phyloP scores from a whole-genome alignment of 306 rosid genomes.

The Acacia confusa region DNA sequence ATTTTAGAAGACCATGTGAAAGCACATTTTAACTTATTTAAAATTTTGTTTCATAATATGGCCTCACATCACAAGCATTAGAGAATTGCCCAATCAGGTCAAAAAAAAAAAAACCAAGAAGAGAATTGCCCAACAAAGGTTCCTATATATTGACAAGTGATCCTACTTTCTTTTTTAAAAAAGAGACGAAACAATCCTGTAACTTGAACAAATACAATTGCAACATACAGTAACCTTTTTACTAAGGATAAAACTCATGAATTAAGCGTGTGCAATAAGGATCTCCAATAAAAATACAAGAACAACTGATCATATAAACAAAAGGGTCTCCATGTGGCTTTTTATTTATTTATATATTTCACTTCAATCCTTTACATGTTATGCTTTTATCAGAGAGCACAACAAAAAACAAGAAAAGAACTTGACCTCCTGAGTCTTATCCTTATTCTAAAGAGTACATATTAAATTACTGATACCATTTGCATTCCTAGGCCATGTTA shows the following conservation, averaged over 20 bases:
- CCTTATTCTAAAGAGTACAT: constrained; percentile 21
- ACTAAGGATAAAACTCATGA: neutral
- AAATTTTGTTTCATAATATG: too few relatives aligned
- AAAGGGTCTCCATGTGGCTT: neutral
- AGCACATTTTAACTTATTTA: too few relatives aligned
- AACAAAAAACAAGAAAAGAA: neutral
- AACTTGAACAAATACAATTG: neutral
- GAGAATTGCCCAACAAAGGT: too few relatives aligned
- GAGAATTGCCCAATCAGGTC: neutral
- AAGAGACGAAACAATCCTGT: neutral
- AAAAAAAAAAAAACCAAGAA: too few relatives aligned
- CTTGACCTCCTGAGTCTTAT: neutral
- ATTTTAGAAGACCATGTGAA: too few relatives aligned
- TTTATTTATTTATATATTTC: neutral
- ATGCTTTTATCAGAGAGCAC: neutral
- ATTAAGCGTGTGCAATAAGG: neutral
- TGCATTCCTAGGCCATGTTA: constrained; percentile 36
- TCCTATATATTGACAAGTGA: neutral
- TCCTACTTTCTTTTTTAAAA: neutral
- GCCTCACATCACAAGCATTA: neutral
- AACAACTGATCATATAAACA: neutral
- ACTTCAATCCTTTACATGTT: neutral
- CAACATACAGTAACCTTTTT: neutral
- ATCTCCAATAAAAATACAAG: neutral
- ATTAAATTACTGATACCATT: neutral